These are phyloP conservation scores for Fusarium vanettenii DNA, from an alignment of 2,329 filamentous ascomycete species.

Conservation along the genomic window DNA sequence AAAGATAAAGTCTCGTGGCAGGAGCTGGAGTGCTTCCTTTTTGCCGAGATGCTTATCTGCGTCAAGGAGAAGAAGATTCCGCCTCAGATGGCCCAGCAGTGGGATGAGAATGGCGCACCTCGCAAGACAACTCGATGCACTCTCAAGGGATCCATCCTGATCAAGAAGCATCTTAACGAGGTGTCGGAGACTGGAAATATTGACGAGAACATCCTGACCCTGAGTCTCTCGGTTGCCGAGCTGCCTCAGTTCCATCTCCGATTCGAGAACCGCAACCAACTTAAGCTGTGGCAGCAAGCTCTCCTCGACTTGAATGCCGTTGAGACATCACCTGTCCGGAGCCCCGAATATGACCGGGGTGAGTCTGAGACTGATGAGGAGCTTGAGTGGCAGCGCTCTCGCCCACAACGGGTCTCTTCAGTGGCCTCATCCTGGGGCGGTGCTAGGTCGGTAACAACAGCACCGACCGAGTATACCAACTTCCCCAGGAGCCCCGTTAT, in stretches of 20 bases:
- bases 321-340: conserved; percentile 72
- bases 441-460: conserved; percentile 84
- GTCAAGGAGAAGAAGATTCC: conserved; percentile 93
- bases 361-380: conserved; percentile 92
- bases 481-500: conserved; percentile 62
- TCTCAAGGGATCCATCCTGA: conserved; percentile 95
- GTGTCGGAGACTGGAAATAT: conserved; percentile 76
- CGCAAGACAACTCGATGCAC: conserved; percentile 82
- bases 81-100: conserved; percentile 65
- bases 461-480: conserved; percentile 91
- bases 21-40: conserved; percentile 95
- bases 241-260: conserved; percentile 93
- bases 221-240: conserved; percentile 91
- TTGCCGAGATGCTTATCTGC: conserved; percentile 99
- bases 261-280: conserved; percentile 84
- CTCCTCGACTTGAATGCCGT: conserved; percentile 84
- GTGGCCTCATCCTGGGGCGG: conserved; percentile 85
- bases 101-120: conserved; percentile 69
- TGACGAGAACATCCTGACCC: conserved; percentile 87
- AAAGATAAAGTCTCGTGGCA: conserved; percentile 98
- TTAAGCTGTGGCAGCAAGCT: conserved; percentile 91
- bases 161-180: conserved; percentile 96
- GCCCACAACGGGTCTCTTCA: conserved; percentile 80
- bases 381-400: conserved; percentile 75
- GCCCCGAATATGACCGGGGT: conserved; percentile 80